Evolutionary conservation across 1,284 basidiomycete genomes (phyloP), one percentile per base, ranked within the genome.

Genomic region (Cystobasidiaceae sp.): DNA sequence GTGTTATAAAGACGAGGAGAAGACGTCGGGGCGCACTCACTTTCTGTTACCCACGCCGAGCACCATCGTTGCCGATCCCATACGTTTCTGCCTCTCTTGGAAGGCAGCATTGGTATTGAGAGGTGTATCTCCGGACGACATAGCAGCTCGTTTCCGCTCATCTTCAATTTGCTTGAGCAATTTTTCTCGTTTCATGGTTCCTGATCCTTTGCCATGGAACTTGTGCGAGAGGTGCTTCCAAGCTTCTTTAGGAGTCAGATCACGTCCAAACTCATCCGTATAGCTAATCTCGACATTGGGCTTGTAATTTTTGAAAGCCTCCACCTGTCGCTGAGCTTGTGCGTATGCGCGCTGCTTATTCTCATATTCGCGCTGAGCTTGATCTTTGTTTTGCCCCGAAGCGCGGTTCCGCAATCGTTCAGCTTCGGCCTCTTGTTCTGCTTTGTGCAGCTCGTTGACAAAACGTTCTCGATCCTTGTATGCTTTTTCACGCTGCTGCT

Each of bases 261-360:
- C 77, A 21, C 93, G 82, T n/a, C 96, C 96, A 75, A 91, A 90
- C 77, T 96, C 93, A 76, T 99, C 96, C 71, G 94, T 88, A 77
- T 98, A 99, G 66, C 89, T 88, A 74, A 98, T 90, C 70, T 94
- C 90, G 72, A 99, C 83, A 77, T 96, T 93, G 1, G 96, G 96
- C 78, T 93, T 96, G 82, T 99, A 99, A 75, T 88, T 83, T 78
- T 87, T 89, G 83, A 89, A 98, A 51, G 85, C 77, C 39, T 96
- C 90, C 71, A 93, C 79, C 48, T 85, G 84, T 28, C 88, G 84
- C 43, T 89, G 84, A 7, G 93, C 89, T 71, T 97, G 93, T 70
- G 90, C 87, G 75, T 93, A 86, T 74, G 98, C 96, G 27, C 93
- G 85, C 71, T 87, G 76, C 63, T 90, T 84, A 75, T 97, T 97